Evolutionary conservation across 345 rosid species (phyloP), one percentile per base, ranked within the genome.

Genomic region (Noccaea caerulescens): DNA sequence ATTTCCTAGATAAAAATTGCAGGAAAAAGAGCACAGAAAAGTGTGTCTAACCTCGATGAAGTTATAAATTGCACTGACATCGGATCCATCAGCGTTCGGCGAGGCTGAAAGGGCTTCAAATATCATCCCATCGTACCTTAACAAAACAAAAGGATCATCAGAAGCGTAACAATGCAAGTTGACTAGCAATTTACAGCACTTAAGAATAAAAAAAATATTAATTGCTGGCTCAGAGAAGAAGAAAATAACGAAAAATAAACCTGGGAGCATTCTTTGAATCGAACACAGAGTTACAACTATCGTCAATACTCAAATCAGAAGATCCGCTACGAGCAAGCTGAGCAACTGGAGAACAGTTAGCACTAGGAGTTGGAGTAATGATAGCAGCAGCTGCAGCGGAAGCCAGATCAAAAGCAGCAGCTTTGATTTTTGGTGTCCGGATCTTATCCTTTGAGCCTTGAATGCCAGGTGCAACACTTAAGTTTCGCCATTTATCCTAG

Each of bases 401-500:
- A 52, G 79, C 66, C 14, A 75, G 58, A 12, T 54, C 25, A 56
- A 54, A 62, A 53, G 79, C 73, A 69, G 82, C 77, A 46, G 89
- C 76, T 66, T 72, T 86, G 46, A 75, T 33, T 77, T 84, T 84
- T 39, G 78, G 78, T 34, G 79, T 58, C 72, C 86, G 80, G 47
- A 73, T 60, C 80, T 81, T 88, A 52, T 87, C 91, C 61, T 72
- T 84, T 30, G 89, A 81, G 70, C 86, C 84, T 80, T 77, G 84
- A 63, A 79, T 81, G 52, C 83, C 62, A 50, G 80, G 69, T 30
- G 88, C 83, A 71, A 84, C 96, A 64, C 82, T 81, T 80, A 91
- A 55, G 66, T 91, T 89, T 46, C 96, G 84, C 96, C 96, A 91
- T 70, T 91, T 91, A 63, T 88, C 97, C 97, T 91, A 18, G 8